Percentiles rank a stretch among this genome's conserved stretches.
Conservation (phyloP, 2,329 filamentous ascomycete species). For the Phyllosticta citrichinensis region DNA sequence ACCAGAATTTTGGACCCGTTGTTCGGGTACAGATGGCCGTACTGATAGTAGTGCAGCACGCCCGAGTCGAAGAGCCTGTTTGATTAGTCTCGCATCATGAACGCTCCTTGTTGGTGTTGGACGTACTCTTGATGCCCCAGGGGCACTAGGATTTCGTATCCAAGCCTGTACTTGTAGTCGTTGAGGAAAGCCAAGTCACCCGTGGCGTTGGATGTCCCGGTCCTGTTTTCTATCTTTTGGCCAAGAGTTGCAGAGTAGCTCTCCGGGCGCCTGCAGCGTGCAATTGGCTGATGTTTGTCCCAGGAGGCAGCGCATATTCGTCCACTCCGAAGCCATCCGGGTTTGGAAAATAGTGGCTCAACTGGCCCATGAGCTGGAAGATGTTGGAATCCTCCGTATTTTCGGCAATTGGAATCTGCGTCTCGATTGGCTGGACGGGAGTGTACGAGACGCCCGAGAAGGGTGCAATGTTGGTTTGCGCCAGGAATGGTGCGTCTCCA, state of each 20-base stretch:
- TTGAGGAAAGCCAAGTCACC: constrained; percentile 57
- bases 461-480: constrained; percentile 58
- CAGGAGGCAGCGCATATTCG: constrained; percentile 58
- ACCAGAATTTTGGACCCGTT: constrained; percentile 63
- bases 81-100: background rate
- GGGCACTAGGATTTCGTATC: constrained; percentile 61
- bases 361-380: constrained; percentile 59
- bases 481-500: constrained; percentile 58
- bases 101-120: background rate
- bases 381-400: constrained; percentile 51
- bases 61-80: constrained; percentile 53
- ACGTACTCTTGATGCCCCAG: constrained; percentile 55
- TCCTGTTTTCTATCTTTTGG: constrained; percentile 46
- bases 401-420: constrained; percentile 55
- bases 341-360: constrained; percentile 61
- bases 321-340: constrained; percentile 61
- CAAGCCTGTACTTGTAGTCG: constrained; percentile 58
- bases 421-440: constrained; percentile 62
- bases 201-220: constrained; percentile 44
- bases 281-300: constrained; percentile 59
- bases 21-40: constrained; percentile 57
- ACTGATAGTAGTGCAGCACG: constrained; percentile 62
- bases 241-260: constrained; percentile 46
- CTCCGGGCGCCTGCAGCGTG: constrained; percentile 63
- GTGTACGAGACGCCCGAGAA: constrained; percentile 52